Base-by-base conservation (phyloP, 1,284 basidiomycete species). In the Ceratobasidium sp. region DNA sequence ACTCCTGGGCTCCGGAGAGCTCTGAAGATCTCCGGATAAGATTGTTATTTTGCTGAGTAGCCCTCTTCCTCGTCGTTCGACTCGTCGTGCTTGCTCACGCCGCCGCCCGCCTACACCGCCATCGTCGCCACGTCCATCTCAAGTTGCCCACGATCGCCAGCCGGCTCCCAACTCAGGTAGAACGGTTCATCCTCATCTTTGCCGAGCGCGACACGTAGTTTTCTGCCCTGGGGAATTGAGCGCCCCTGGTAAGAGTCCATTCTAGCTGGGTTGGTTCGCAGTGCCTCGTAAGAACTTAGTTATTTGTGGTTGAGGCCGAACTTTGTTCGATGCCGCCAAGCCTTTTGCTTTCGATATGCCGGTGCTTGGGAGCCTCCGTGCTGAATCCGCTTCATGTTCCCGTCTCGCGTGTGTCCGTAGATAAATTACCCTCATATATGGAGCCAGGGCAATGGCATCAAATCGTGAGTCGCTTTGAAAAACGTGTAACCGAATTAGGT, bases 281-380 rank as follows among this genome's bases (percentile, higher is more conserved):
- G 23, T 10, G 62, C 65, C 20, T 76, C 77, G 18, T 54, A 79
- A 23, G 55, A 73, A 79, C 35, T n/a, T 65, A 10, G 60, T 59
- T 77, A 79, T 79, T 59, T 79, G 79, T 18, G 50, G 65, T 10
- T 62, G 23, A 23, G 62, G 48, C 0, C 74, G 30, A 12, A 64
- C 60, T 55, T 75, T 68, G 62, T 78, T 79, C 27, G 71, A 76
- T 46, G 77, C 79, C 79, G 33, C 62, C 74, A 79, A 18, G 79
- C 54, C 8, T 57, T 50, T 79, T 79, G 50, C 67, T 69, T 23
- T 76, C 55, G 30, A 78, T 79, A 64, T 79, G 79, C 38, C 69
- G 30, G 18, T 65, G 70, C 41, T 79, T 77, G 18, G 76, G 78
- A 5, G 65, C 27, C 35, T 79, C 79, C 7, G 79, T 79, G 38